Conservation (phyloP, 768 basidiomycete species). For the Mycena epipterygia region DNA sequence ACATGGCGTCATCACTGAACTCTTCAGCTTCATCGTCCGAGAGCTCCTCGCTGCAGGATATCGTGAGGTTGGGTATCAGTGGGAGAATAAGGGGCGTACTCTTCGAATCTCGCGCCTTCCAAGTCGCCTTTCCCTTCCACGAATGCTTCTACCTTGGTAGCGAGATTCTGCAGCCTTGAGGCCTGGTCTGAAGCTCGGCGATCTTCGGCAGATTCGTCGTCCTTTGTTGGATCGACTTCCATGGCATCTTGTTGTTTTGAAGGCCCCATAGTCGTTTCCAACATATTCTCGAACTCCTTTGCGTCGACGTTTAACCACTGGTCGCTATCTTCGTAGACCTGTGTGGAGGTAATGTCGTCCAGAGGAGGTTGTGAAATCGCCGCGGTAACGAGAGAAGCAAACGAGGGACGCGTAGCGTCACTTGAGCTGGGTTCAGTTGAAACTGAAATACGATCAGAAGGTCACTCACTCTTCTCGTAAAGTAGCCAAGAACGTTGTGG, state of each 20-base stretch:
- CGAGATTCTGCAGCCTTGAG: slow-evolving; percentile 77
- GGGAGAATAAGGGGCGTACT: slow-evolving; percentile 68
- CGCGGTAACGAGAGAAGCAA: slow-evolving; percentile 77
- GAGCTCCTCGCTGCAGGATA: slow-evolving; percentile 61
- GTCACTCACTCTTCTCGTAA: slow-evolving; percentile 76
- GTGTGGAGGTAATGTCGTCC: slow-evolving; percentile 37
- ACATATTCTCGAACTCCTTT: slow-evolving; percentile 80
- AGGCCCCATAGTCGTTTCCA: slow-evolving; percentile 61
- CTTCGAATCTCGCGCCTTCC: slow-evolving; percentile 90
- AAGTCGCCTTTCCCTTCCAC: slow-evolving; percentile 91
- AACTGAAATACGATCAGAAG: neutral
- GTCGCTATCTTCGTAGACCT: slow-evolving; percentile 77
- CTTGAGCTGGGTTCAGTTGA: slow-evolving; percentile 46
- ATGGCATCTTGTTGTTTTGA: slow-evolving; percentile 52
- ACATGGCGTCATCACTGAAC: slow-evolving; percentile 62
- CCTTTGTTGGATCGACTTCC: slow-evolving; percentile 58
- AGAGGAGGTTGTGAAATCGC: slow-evolving; percentile 65
- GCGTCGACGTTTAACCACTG: slow-evolving; percentile 90
- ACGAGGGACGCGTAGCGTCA: slow-evolving; percentile 77
- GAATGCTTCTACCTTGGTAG: slow-evolving; percentile 90
- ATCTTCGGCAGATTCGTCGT: slow-evolving; percentile 58
- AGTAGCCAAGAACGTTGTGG: slow-evolving; percentile 71
- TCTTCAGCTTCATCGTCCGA: slow-evolving; percentile 76
- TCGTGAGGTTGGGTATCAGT: slow-evolving; percentile 9
- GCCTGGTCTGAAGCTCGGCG: slow-evolving; percentile 75